Base-by-base conservation (phyloP, 73 alveolate species). In the Paramecium primaurelia region DNA sequence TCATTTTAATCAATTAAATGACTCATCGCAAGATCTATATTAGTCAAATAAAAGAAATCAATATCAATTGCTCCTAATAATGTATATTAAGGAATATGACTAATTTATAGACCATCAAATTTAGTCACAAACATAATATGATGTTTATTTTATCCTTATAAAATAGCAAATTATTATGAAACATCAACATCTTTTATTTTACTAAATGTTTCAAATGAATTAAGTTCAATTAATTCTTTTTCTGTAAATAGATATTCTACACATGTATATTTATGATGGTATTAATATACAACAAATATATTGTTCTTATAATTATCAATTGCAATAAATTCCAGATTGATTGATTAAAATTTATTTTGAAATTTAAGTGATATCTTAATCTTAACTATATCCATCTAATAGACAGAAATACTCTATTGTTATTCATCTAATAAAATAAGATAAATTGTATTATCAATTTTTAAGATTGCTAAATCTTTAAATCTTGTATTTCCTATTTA, bases 131-230 rank as follows among this genome's bases (percentile, higher is more conserved):
- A 75, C 60, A 75, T 42, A 7, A 75, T 75, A 8, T 42, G 58
- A 75, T 75, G 88, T 38, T 36, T 38, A n/a, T 75, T 75, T 75
- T 38, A 75, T 6, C 88, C 88, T 75, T 75, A 20, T 7, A 75
- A 16, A 5, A 75, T 75, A 3, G 88, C 88, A 75, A 75, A 75
- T 38, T 75, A 59, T 36, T 30, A 30, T 36, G 88, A 32, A 75
- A 20, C 68, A 75, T 75, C 88, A 22, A 75, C 88, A 75, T 75
- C 88, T 38, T 75, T 38, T 14, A 75, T 75, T 20, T 75, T 75
- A 75, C 60, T 75, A 38, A 75, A 38, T 36, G 58, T 16, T 75
- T 75, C 38, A 20, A 75, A 38, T 8, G 38, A 36, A 75, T 75
- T 75, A n/a, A 75, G 20, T 36, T 30, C 18, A 36, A 16, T 1